phyloP scores from a whole-genome alignment of 345 rosid genomes.

The Brassica carinata region DNA sequence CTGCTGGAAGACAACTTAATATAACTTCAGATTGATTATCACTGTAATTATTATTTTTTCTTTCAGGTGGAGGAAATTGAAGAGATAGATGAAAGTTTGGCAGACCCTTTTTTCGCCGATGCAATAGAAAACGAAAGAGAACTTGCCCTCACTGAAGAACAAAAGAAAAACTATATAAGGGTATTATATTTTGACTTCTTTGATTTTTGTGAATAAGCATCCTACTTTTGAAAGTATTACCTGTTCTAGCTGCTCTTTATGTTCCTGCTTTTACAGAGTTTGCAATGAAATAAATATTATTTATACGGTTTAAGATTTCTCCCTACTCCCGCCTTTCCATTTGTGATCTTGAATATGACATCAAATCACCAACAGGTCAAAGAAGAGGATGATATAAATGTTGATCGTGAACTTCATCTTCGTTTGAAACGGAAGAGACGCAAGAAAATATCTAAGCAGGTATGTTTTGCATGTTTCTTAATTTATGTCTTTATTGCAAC shows the following conservation, averaged over 20 bases:
- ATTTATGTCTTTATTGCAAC: constrained; percentile 41
- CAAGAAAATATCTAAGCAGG: constrained; percentile 67
- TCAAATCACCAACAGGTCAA: constrained; percentile 65
- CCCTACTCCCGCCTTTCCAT: constrained; percentile 1
- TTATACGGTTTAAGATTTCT: constrained; percentile 9
- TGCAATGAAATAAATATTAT: constrained; percentile 10
- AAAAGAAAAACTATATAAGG: constrained; percentile 72
- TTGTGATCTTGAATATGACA: constrained; percentile 26
- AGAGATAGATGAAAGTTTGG: constrained; percentile 67
- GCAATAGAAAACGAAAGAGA: constrained; percentile 86
- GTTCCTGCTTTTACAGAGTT: constrained; percentile 25
- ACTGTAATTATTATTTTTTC: neutral
- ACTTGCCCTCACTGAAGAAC: constrained; percentile 77
- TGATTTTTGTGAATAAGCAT: neutral
- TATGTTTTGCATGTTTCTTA: constrained; percentile 30
- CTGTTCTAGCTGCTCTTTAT: constrained; percentile 25
- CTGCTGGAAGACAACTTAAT: constrained; percentile 15
- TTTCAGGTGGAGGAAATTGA: constrained; percentile 96
- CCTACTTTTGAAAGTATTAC: constrained; percentile 26
- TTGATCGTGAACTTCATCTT: constrained; percentile 76
- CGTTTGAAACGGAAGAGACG: constrained; percentile 72
- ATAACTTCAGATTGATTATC: constrained; percentile 5
- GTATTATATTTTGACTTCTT: constrained; percentile 41
- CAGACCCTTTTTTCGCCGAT: constrained; percentile 79
- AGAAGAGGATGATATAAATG: constrained; percentile 91